Percentiles rank a stretch among this genome's conserved stretches.
Conservation (phyloP, 495 filamentous ascomycete species). For the Apodospora peruviana region DNA sequence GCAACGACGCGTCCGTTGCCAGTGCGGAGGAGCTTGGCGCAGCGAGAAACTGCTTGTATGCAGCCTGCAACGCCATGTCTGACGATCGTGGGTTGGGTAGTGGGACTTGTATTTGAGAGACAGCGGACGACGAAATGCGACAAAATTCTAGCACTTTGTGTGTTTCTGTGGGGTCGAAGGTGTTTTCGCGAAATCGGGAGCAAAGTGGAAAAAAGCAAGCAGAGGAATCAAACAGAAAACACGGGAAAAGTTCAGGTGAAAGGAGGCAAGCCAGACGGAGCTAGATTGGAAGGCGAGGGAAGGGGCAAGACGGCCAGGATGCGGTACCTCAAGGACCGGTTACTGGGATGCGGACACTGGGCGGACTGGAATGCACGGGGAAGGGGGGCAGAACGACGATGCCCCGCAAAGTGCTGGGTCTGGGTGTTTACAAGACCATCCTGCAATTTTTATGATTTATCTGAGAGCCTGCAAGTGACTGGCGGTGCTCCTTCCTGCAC, state of each 20-base stretch:
- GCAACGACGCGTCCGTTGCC: slow-evolving; percentile 65
- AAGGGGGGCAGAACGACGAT: background rate
- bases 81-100: background rate
- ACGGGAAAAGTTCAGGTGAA: background rate
- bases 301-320: background rate
- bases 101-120: background rate
- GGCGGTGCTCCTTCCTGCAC: background rate
- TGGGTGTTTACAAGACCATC: background rate
- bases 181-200: background rate
- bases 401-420: background rate
- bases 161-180: too few species aligned
- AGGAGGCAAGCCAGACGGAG: background rate
- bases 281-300: background rate
- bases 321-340: background rate
- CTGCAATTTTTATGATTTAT: background rate
- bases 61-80: slow-evolving; percentile 28
- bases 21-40: slow-evolving; percentile 60
- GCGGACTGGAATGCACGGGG: background rate
- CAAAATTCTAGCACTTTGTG: background rate
- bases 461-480: background rate
- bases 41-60: slow-evolving; percentile 76
- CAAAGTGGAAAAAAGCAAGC: background rate
- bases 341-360: background rate
- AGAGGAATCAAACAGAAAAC: background rate
- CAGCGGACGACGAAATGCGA: background rate